phyloP scores from a whole-genome alignment of 1,284 basidiomycete genomes.

The Meira miltonrushii region DNA sequence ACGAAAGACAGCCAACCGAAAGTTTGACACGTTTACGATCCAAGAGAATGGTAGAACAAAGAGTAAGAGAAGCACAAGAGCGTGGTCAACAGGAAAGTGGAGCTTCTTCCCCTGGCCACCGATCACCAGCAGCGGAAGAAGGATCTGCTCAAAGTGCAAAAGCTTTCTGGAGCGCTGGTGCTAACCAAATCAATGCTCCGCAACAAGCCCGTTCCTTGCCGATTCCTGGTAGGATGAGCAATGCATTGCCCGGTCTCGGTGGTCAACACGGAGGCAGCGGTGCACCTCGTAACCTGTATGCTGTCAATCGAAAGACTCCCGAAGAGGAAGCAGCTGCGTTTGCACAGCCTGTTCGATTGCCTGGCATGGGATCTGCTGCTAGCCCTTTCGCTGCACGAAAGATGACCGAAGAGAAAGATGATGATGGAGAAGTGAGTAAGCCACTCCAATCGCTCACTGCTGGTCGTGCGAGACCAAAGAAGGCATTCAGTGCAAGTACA shows the following conservation, averaged over 20 bases:
- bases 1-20: conserved; percentile 31
- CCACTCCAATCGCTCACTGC: not conserved
- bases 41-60: conserved; percentile 40
- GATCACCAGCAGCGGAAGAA: not conserved
- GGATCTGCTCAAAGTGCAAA: not conserved
- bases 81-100: conserved; percentile 14
- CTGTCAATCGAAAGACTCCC: not conserved
- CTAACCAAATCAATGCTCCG: not conserved
- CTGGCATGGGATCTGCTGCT: conserved; percentile 7
- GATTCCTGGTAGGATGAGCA: conserved; percentile 5
- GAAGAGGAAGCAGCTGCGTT: conserved; percentile 2
- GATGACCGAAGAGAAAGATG: not conserved
- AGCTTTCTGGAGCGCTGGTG: not conserved
- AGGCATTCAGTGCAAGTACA: not conserved
- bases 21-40: conserved; percentile 37
- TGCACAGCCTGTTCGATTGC: conserved; percentile 10
- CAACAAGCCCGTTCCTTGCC: not conserved
- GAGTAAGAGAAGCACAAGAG: conserved; percentile 39
- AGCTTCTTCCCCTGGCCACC: not conserved
- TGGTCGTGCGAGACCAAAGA: conserved; percentile 7
- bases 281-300: conserved; percentile 1
- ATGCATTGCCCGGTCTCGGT: conserved; percentile 8
- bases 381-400: not conserved
- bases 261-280: not conserved
- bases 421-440: not conserved